Evolutionary conservation across 2,329 filamentous ascomycete species (phyloP).

Genomic region (Stemphylium lycopersici): DNA sequence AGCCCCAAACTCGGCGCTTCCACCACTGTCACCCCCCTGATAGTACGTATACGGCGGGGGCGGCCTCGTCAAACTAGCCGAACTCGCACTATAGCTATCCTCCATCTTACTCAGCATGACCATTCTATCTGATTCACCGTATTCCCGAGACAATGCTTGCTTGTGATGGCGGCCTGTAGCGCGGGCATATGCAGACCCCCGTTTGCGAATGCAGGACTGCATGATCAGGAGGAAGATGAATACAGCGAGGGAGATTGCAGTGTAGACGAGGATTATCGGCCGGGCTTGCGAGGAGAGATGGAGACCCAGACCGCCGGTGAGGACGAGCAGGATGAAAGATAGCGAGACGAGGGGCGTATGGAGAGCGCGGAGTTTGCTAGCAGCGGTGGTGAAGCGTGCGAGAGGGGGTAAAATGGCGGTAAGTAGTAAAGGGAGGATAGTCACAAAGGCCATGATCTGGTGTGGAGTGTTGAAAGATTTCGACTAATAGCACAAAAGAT

Average conservation of each 20-base stretch:
- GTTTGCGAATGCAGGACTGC: slow-evolving; percentile 33
- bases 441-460: slow-evolving; percentile 55
- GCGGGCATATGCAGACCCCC: slow-evolving; percentile 35
- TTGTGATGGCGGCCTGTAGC: slow-evolving; percentile 11
- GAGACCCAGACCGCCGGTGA: slow-evolving; percentile 45
- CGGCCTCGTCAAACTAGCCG: slow-evolving; percentile 13
- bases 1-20: slow-evolving; percentile 15
- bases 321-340: slow-evolving; percentile 33
- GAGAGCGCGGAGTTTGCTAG: slow-evolving; percentile 49
- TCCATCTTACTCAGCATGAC: slow-evolving; percentile 30
- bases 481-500: slow-evolving; percentile 37
- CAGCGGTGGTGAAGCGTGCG: slow-evolving; percentile 44
- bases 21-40: neutral
- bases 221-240: slow-evolving; percentile 30
- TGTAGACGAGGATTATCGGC: slow-evolving; percentile 37
- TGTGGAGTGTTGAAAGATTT: slow-evolving; percentile 53
- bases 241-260: slow-evolving; percentile 31
- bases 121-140: slow-evolving; percentile 18
- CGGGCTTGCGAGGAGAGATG: slow-evolving; percentile 32
- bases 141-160: neutral
- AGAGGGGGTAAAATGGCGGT: slow-evolving; percentile 32
- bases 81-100: slow-evolving; percentile 8
- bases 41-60: slow-evolving; percentile 10
- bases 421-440: slow-evolving; percentile 53
- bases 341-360: slow-evolving; percentile 52